phyloP scores from a whole-genome alignment of 495 filamentous ascomycete genomes.

The Hyphodiscus hymeniophilus region DNA sequence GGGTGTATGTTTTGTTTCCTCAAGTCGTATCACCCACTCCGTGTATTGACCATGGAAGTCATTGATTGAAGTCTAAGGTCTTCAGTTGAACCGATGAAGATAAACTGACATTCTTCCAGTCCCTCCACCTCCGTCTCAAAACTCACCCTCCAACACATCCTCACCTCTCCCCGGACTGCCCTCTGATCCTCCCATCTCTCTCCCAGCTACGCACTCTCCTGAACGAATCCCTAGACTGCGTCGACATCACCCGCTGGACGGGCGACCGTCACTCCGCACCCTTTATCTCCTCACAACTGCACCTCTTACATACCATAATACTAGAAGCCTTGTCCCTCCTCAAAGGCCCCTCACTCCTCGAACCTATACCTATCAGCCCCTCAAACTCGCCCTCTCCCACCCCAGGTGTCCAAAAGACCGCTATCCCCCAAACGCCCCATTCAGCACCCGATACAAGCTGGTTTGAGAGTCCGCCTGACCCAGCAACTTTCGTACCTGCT shows the following conservation, averaged over 20 bases:
- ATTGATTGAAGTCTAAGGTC: no score
- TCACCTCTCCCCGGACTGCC: slow-evolving; percentile 43
- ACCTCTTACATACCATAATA: slow-evolving; percentile 67
- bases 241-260: slow-evolving; percentile 65
- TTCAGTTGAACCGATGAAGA: no score
- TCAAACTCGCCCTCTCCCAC: slow-evolving; percentile 27
- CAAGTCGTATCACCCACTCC: background rate
- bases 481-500: slow-evolving; percentile 35
- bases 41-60: no score
- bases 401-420: background rate
- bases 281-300: slow-evolving; percentile 75
- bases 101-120: slow-evolving; percentile 24
- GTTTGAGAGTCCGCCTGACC: slow-evolving; percentile 22
- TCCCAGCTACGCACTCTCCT: slow-evolving; percentile 64
- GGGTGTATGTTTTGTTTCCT: slow-evolving; percentile 45
- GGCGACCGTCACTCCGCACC: slow-evolving; percentile 39
- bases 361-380: slow-evolving; percentile 31
- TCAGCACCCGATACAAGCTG: slow-evolving; percentile 19
- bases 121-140: slow-evolving; percentile 39
- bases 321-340: slow-evolving; percentile 55
- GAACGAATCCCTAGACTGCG: slow-evolving; percentile 66
- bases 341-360: slow-evolving; percentile 41
- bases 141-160: slow-evolving; percentile 42
- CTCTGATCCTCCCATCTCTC: slow-evolving; percentile 58
- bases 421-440: background rate